These are phyloP conservation scores for Ogataea glucozyma DNA, from an alignment of 805 yeast species.

Conservation along the genomic window DNA sequence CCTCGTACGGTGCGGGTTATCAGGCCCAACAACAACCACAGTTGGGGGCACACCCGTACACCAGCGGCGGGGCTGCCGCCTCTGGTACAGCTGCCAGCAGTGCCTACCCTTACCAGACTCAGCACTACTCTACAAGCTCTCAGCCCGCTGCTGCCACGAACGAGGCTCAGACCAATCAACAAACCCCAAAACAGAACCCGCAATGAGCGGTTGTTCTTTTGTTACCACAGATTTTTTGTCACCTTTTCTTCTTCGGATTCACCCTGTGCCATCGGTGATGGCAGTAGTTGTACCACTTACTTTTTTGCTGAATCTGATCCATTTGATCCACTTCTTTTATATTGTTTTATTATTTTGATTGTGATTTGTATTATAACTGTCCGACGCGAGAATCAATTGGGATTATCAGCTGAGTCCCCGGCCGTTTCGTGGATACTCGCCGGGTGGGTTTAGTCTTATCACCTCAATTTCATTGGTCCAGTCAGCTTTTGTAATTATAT, in stretches of 20 bases:
- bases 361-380: slow-evolving; percentile 10
- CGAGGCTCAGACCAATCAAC: slow-evolving; percentile 3
- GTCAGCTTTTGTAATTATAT: too few relatives aligned
- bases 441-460: neutral
- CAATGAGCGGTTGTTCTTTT: neutral
- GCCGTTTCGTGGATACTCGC: too few relatives aligned
- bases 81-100: slow-evolving; percentile 7
- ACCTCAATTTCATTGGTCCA: neutral
- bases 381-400: too few relatives aligned
- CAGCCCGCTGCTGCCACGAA: slow-evolving; percentile 3
- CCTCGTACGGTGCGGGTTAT: slow-evolving; percentile 9
- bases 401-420: too few relatives aligned
- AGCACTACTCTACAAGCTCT: slow-evolving; percentile 5
- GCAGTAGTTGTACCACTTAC: neutral
- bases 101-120: slow-evolving; percentile 5
- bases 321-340: slow-evolving; percentile 5
- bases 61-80: slow-evolving; percentile 10
- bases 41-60: slow-evolving; percentile 7
- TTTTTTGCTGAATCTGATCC: neutral
- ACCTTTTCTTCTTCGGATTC: neutral
- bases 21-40: slow-evolving; percentile 11
- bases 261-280: slow-evolving; percentile 1
- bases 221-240: neutral
- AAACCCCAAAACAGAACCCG: slow-evolving; percentile 7
- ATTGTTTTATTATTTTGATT: slow-evolving; percentile 7